These are phyloP conservation scores for Saccharomycopsis hybrid DNA, from an alignment of 1,139 yeast genomes.

Conservation along the genomic window DNA sequence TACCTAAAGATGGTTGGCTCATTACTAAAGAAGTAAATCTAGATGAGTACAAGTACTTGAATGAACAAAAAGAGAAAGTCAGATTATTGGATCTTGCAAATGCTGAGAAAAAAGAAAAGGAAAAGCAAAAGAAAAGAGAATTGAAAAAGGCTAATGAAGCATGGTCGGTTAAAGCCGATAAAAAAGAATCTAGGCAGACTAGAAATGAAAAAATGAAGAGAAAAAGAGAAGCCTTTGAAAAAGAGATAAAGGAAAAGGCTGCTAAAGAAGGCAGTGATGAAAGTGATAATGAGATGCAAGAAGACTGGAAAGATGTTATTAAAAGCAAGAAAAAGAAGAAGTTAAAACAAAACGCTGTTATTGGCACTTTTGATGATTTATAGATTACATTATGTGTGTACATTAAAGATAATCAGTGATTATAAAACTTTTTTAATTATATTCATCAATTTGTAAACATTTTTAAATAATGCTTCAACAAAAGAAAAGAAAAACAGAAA, in stretches of 20 bases:
- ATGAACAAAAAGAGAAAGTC: conserved; percentile 54
- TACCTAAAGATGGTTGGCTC: conserved; percentile 60
- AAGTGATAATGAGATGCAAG: conserved; percentile 48
- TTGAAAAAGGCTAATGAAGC: conserved; percentile 56
- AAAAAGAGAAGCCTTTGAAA: conserved; percentile 58
- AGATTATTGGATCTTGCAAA: conserved; percentile 54
- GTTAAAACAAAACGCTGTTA: too few relatives aligned
- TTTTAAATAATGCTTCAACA: too few relatives aligned
- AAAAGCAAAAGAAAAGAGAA: conserved; percentile 43
- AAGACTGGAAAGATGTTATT: conserved; percentile 87
- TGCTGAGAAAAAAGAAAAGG: conserved; percentile 32
- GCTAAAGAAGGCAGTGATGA: conserved; percentile 37
- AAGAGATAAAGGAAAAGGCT: conserved; percentile 38
- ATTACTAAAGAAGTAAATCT: conserved; percentile 50
- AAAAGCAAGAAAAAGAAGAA: conserved; percentile 58
- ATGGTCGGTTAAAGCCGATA: conserved; percentile 70
- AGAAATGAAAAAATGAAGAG: conserved; percentile 59
- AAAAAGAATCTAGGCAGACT: conserved; percentile 56
- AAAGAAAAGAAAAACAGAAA: too few relatives aligned
- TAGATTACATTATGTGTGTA: too few relatives aligned
- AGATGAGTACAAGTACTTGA: conserved; percentile 60
- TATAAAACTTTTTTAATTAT: too few relatives aligned
- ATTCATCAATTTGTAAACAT: too few relatives aligned
- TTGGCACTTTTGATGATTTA: too few relatives aligned
- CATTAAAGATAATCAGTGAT: too few relatives aligned